phyloP scores from a whole-genome alignment of 2,329 filamentous ascomycete species.

The Aspergillus fischeri region DNA sequence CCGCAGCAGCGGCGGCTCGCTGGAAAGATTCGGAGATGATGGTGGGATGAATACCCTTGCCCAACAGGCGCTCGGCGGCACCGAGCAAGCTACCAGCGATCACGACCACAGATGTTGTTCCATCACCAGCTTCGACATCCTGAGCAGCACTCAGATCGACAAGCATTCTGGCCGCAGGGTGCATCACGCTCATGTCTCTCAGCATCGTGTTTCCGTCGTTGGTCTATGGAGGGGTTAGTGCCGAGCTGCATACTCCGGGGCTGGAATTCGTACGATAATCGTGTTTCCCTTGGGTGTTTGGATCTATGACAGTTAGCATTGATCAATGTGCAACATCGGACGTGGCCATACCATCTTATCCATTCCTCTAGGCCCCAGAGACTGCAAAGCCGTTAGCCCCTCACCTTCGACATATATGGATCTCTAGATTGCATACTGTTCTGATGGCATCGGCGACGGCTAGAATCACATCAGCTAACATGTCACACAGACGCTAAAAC shows the following conservation, averaged over 20 bases:
- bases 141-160: conserved; percentile 96
- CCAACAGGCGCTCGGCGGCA: conserved; percentile 84
- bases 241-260: conserved; percentile 10
- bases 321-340: background rate
- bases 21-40: conserved; percentile 98
- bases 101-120: conserved; percentile 96
- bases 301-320: conserved; percentile 53
- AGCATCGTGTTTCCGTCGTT: conserved; percentile 99
- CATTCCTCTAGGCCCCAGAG: conserved; percentile 93
- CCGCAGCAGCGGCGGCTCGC: conserved; percentile 82
- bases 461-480: conserved; percentile 39
- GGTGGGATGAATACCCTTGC: conserved; percentile 92
- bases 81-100: conserved; percentile 93
- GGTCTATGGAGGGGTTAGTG: conserved; percentile 51
- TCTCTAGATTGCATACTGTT: conserved; percentile 53
- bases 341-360: conserved; percentile 73
- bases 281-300: conserved; percentile 94
- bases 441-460: conserved; percentile 96
- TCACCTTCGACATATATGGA: conserved; percentile 22
- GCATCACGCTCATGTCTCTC: conserved; percentile 98
- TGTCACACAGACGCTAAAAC: conserved; percentile 1
- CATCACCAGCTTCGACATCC: conserved; percentile 97
- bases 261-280: conserved; percentile 62
- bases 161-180: conserved; percentile 99
- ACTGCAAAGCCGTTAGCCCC: conserved; percentile 49